Evolutionary conservation across 208 protist species (phyloP), one percentile per base, ranked within the genome.

Genomic region (Phytomonas francai): DNA sequence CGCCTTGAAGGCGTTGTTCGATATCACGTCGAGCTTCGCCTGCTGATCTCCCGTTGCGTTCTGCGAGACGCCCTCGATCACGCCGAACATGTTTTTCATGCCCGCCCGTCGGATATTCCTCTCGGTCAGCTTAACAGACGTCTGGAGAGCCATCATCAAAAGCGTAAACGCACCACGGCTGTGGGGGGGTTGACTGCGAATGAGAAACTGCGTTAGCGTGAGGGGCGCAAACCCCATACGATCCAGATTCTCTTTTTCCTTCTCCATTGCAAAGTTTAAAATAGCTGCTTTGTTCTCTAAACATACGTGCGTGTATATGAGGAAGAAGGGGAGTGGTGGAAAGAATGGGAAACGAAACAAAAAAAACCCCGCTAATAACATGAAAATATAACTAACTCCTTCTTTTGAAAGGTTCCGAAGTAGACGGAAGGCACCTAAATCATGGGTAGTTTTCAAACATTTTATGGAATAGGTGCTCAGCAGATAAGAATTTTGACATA

Each of bases 91-190:
- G 58, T 84, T 86, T 59, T 89, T 80, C 83, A 91, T 89, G 45
- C 89, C 89, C 5, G 89, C 89, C 56, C 80, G 78, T 14, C 89
- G 84, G 58, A 95, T 95, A 64, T 87, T 92, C 51, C 84, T 91
- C 70, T 95, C 89, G 66, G 92, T 85, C 22, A 95, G 79, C 73
- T 95, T 95, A 27, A 95, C 83, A 11, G 87, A 82, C 0, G 89
- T 95, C 61, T 95, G 89, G 36, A 95, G 85, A 22, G 89, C 89
- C 83, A 92, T 95, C 89, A 95, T 95, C 71, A 95, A 79, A 22
- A 95, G 70, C 39, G 89, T 95, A 68, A 95, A 95, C 59, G 85
- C 87, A 63, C 89, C 89, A 30, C 85, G 77, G 60, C 87, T 91
- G 68, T 83, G 68, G 67, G 71, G 66, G 3, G 89, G 89, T 65